Base-by-base conservation (phyloP, 2,329 filamentous ascomycete genomes). In the Colletotrichum sublineola region DNA sequence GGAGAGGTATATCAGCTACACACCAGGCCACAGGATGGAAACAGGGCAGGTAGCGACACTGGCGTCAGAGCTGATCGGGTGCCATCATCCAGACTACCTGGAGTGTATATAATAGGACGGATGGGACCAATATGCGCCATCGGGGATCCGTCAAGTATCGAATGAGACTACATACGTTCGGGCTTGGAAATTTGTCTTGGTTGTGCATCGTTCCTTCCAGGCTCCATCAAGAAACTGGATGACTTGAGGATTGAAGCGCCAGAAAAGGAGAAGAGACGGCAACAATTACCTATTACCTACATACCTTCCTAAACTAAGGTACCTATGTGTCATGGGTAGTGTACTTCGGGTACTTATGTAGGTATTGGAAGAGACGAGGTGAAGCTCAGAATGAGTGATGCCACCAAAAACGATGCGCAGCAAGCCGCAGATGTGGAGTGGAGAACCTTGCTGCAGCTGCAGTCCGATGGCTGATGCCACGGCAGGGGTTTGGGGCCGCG, bases 11-110 rank as follows among this genome's bases (percentile, higher is more conserved):
- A 64, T 58, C 66, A 65, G 66, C 66, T 60, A 72, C 66, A 69
- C 15, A 50, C 29, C 12, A 31, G 60, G 55, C 46, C 69, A 64
- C n/a, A 24, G 55, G 24, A 60, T 60, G 44, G 44, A 55, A 38
- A 55, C 33, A 20, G 31, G 53, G 53, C 40, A 69, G 60, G 60
- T 69, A 38, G 29, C 66, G 53, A 61, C 40, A 55, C 55, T 69
- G 69, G 63, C 66, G 66, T 70, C 66, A 73, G 61, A 73, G 70
- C 70, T n/a, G 48, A n/a, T 7, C n/a, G n/a, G 33, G 29, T 48
- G 57, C 57, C 40, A 46, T 38, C 38, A 29, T 62, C 42, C 40
- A 57, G 18, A 24, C 24, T 24, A 24, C 24, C 24, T 24, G 24
- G 24, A 24, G 24, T 24, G 24, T 24, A 24, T 24, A 24, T 24